Conservation (phyloP, 176 grass and related monocot species). For the Rhipidocladum racemiflorum region DNA sequence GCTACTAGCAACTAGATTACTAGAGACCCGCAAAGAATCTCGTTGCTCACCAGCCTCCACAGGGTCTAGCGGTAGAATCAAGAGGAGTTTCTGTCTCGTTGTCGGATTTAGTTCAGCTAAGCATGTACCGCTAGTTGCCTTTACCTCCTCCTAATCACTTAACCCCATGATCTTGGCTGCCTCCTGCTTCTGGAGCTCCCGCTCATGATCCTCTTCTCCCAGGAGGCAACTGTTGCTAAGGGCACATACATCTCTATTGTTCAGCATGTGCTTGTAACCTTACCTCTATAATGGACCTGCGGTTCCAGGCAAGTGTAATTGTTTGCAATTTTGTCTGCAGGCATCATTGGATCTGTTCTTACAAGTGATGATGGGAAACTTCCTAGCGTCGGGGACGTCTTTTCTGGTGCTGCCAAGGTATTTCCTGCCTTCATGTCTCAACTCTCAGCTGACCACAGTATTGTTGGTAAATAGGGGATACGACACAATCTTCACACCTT, state of each 20-base stretch:
- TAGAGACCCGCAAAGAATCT: neutral
- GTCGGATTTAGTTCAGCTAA: neutral
- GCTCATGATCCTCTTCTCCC: neutral
- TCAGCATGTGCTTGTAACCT: neutral
- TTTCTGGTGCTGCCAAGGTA: slow-evolving; percentile 36
- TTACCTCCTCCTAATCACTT: neutral
- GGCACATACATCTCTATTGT: neutral
- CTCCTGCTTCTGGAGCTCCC: neutral
- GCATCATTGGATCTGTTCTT: slow-evolving; percentile 31
- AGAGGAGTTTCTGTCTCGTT: neutral
- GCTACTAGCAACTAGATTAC: neutral
- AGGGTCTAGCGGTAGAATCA: neutral
- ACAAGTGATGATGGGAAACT: neutral
- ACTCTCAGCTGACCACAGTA: neutral
- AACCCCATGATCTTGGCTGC: neutral
- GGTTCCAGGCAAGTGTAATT: neutral
- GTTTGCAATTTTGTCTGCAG: slow-evolving; percentile 16
- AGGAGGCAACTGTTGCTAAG: neutral
- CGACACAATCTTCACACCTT: neutral
- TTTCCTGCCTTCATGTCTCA: neutral
- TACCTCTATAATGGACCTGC: neutral
- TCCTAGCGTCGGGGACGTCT: slow-evolving; percentile 11
- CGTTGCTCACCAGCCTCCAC: neutral
- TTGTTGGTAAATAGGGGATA: neutral
- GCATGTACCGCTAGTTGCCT: neutral